Percentiles rank a stretch among this genome's conserved stretches.
phyloP scores from a whole-genome alignment of 2,329 filamentous ascomycete genomes.

The Sarocladiaceae sp. region DNA sequence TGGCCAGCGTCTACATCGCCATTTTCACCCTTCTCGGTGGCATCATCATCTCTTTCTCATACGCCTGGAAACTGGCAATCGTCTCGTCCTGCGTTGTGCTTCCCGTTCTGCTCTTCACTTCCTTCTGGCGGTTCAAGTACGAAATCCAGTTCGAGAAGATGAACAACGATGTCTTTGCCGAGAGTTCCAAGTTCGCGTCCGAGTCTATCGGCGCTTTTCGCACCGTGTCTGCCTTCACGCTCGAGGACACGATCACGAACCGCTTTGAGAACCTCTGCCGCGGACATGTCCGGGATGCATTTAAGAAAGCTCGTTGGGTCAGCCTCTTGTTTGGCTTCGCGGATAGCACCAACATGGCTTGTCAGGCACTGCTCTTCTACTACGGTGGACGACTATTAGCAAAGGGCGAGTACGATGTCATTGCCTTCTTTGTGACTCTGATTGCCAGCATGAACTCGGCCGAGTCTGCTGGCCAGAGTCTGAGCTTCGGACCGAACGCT shows the following conservation, averaged over 20 bases:
- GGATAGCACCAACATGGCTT: constrained; percentile 57
- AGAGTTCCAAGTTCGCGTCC: constrained; percentile 67
- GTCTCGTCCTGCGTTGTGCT: constrained; percentile 58
- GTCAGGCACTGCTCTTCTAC: constrained; percentile 60
- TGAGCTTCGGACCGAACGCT: constrained; percentile 60
- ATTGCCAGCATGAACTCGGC: constrained; percentile 62
- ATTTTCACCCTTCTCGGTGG: constrained; percentile 60
- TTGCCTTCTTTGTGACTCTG: constrained; percentile 52
- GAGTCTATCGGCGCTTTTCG: constrained; percentile 69
- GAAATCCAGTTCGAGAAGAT: constrained; percentile 64
- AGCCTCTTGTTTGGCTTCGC: constrained; percentile 63
- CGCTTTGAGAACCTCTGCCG: constrained; percentile 55
- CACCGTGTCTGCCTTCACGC: constrained; percentile 63
- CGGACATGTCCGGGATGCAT: constrained; percentile 53
- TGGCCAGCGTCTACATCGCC: constrained; percentile 56
- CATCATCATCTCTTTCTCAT: constrained; percentile 60
- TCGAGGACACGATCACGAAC: constrained; percentile 58
- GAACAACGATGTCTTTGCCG: constrained; percentile 61
- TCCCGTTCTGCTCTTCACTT: constrained; percentile 40
- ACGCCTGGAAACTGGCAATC: constrained; percentile 71
- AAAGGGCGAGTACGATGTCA: constrained; percentile 38
- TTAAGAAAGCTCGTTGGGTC: constrained; percentile 53
- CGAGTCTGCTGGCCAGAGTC: constrained; percentile 59
- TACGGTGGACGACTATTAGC: constrained; percentile 57
- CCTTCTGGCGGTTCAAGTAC: constrained; percentile 47